Conservation (phyloP, 805 yeast genomes). For the Starmera quercuum region DNA sequence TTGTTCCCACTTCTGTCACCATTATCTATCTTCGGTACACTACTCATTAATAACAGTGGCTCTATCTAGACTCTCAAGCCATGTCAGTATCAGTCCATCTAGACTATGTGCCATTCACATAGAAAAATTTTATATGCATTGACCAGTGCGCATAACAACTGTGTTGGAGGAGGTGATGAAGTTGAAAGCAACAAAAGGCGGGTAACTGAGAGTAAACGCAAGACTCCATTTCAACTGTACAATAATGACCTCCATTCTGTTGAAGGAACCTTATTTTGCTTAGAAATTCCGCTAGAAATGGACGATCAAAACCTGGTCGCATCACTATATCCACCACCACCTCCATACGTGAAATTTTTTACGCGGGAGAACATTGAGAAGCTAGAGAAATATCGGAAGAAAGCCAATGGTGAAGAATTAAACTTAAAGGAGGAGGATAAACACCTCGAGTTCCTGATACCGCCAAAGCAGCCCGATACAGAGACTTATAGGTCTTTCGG, state of each 20-base stretch:
- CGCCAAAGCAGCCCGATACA: slow-evolving; percentile 57
- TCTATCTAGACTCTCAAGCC: no score
- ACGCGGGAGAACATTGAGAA: slow-evolving; percentile 57
- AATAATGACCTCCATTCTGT: no score
- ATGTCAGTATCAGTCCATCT: no score
- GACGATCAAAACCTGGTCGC: slow-evolving; percentile 21
- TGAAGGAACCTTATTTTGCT: no score
- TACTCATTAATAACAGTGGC: slow-evolving; percentile 9
- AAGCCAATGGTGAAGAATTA: slow-evolving; percentile 21
- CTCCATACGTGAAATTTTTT: slow-evolving; percentile 69
- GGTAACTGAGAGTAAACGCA: no score
- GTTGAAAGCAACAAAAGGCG: no score
- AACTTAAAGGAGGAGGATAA: slow-evolving; percentile 29
- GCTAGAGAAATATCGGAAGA: slow-evolving; percentile 21
- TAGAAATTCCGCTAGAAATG: not conserved
- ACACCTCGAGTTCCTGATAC: slow-evolving; percentile 49
- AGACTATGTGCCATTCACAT: no score
- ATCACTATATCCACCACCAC: slow-evolving; percentile 92
- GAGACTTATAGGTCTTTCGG: slow-evolving; percentile 82
- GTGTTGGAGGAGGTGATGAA: no score
- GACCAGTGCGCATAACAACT: no score
- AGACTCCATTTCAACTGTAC: no score
- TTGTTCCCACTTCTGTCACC: slow-evolving; percentile 4
- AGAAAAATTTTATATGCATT: no score
- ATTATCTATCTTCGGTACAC: slow-evolving; percentile 16